These are phyloP conservation scores for Penicillium fimorum DNA, from an alignment of 495 filamentous ascomycete genomes.

Conservation along the genomic window DNA sequence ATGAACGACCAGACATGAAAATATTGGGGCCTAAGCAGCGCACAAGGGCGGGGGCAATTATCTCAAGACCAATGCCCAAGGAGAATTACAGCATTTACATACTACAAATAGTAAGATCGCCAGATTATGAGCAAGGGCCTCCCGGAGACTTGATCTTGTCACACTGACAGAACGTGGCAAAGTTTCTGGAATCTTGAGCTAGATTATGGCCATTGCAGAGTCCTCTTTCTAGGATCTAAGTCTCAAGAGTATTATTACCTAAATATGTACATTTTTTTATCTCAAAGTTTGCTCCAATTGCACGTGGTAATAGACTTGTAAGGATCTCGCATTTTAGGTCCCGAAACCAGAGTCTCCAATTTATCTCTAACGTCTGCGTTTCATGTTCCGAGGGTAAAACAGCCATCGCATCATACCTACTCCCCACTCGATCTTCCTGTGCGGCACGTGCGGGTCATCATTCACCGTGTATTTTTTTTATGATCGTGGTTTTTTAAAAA, in stretches of 20 bases:
- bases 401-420: conserved; percentile 3
- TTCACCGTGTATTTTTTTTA: background rate
- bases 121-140: background rate
- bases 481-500: background rate
- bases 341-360: background rate
- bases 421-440: conserved; percentile 1
- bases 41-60: conserved; percentile 3
- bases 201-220: background rate
- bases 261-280: background rate
- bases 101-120: conserved; percentile 13
- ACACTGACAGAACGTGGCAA: conserved; percentile 1
- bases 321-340: background rate
- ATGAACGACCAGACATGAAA: conserved; percentile 1
- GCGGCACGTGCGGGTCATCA: background rate
- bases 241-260: background rate
- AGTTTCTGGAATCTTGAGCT: background rate
- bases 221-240: background rate
- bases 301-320: background rate
- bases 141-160: background rate
- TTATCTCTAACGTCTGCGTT: conserved; percentile 5
- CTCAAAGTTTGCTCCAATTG: background rate
- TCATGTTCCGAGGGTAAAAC: conserved; percentile 2
- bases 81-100: background rate
- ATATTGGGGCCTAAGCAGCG: background rate
- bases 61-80: conserved; percentile 1